Conservation (phyloP, 306 rosid species). For the Argentina anserina region DNA sequence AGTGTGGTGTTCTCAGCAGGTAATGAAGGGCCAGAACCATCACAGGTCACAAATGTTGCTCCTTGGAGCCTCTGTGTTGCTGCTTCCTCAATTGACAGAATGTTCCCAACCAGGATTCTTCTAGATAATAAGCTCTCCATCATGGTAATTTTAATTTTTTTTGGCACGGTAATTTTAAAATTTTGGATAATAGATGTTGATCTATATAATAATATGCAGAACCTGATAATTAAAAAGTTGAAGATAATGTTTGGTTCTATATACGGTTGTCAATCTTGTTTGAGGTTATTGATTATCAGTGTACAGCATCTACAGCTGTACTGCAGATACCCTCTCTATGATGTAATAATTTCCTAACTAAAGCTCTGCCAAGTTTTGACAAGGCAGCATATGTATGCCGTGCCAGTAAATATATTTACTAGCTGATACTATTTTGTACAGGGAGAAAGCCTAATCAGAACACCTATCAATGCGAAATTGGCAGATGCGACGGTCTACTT, state of each 20-base stretch:
- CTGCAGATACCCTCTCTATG: no score
- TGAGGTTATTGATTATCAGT: not conserved
- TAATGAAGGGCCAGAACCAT: constrained; percentile 43
- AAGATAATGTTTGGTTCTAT: not conserved
- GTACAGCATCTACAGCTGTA: no score
- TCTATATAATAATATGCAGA: not conserved
- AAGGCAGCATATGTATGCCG: not conserved
- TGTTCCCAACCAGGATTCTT: constrained; percentile 33
- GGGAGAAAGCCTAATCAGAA: constrained; percentile 51
- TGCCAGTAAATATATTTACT: not conserved
- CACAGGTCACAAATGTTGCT: constrained; percentile 41
- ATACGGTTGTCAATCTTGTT: not conserved
- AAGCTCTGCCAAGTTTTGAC: not conserved
- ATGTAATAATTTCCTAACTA: not conserved
- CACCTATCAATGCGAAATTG: constrained; percentile 31
- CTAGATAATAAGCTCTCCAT: constrained; percentile 26
- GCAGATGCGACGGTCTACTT: constrained; percentile 36
- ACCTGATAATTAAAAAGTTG: not conserved
- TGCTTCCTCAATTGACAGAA: constrained; percentile 53
- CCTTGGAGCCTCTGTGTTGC: constrained; percentile 58
- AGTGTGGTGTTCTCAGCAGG: constrained; percentile 55
- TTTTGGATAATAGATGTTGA: not conserved
- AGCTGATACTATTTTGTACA: constrained; percentile 17
- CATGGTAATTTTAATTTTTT: constrained; percentile 20
- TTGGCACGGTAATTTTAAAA: constrained; percentile 17